Evolutionary conservation across 177 flowering plant genomes (phyloP).

Genomic region (Vitis hybrid): DNA sequence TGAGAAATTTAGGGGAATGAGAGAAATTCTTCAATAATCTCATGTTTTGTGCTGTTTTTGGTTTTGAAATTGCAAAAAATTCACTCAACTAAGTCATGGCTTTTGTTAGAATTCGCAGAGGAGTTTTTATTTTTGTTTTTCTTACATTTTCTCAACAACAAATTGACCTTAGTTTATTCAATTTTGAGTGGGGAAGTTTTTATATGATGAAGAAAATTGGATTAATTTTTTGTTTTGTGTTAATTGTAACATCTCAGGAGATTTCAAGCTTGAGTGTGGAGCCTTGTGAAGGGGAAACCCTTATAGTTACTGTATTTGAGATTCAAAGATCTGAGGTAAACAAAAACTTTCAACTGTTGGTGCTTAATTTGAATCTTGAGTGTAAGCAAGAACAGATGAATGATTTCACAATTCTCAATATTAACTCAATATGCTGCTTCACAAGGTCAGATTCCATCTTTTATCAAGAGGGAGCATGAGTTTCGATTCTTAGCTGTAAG

Average conservation of each 20-base stretch:
- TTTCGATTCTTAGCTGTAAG: conserved; percentile 93
- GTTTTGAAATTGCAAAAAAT: not conserved
- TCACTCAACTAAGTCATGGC: not conserved
- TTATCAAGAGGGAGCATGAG: conserved; percentile 82
- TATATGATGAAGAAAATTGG: not conserved
- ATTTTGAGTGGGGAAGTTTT: not conserved
- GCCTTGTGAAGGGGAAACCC: conserved; percentile 83
- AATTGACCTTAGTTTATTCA: not conserved
- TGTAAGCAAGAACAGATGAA: not conserved
- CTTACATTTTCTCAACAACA: not conserved
- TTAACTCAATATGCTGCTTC: conserved; percentile 1
- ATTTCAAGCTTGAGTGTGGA: conserved; percentile 94
- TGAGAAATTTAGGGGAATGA: not conserved
- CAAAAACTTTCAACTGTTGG: not conserved
- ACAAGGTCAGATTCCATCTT: conserved; percentile 70
- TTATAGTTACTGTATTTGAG: conserved; percentile 83
- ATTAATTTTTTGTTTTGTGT: not conserved
- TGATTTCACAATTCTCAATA: not conserved
- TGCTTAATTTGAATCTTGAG: not conserved
- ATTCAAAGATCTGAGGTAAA: conserved; percentile 73
- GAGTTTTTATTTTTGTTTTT: not conserved
- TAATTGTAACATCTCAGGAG: conserved; percentile 49
- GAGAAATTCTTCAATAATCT: not conserved
- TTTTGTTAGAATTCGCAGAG: not conserved
- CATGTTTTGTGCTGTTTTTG: not conserved